Evolutionary conservation across 192 early-diverging fungal species (phyloP).

Genomic region (Paraglomus occultum): DNA sequence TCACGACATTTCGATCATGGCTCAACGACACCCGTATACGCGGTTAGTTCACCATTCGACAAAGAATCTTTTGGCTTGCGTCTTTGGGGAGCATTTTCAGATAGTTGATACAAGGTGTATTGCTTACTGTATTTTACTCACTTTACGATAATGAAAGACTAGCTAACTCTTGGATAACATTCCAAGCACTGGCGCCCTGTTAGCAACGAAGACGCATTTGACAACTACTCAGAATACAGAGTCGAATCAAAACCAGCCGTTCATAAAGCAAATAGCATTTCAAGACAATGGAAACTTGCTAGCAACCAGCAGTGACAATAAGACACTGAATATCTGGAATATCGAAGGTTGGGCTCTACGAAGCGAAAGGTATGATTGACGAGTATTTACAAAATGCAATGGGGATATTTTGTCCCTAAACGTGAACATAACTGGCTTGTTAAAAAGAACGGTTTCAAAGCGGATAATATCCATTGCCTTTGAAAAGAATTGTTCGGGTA

Average conservation of each 20-base stretch:
- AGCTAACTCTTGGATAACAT: conserved; percentile 26
- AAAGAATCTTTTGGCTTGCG: conserved; percentile 45
- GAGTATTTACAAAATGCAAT: not conserved
- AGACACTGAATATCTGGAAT: conserved; percentile 66
- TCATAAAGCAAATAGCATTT: conserved; percentile 49
- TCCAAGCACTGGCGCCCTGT: conserved; percentile 23
- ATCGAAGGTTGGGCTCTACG: conserved; percentile 55
- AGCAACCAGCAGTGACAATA: conserved; percentile 65
- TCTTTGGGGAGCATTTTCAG: conserved; percentile 51
- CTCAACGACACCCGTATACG: conserved; percentile 41
- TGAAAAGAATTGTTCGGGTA: conserved; percentile 52
- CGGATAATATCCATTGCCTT: conserved; percentile 76
- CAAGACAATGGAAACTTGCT: conserved; percentile 55
- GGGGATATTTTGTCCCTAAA: not conserved
- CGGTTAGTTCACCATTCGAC: conserved; percentile 46
- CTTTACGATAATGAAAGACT: not conserved
- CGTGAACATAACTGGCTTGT: conserved; percentile 28
- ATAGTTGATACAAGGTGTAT: conserved; percentile 46
- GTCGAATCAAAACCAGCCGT: conserved; percentile 15
- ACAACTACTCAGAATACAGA: conserved; percentile 30
- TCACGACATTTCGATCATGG: conserved; percentile 22
- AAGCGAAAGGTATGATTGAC: conserved; percentile 38
- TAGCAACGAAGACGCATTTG: conserved; percentile 29
- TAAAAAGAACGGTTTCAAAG: conserved; percentile 54
- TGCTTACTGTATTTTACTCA: conserved; percentile 16